Evolutionary conservation across 164 flowering plant species (phyloP).

Genomic region (Akebia trifoliata): DNA sequence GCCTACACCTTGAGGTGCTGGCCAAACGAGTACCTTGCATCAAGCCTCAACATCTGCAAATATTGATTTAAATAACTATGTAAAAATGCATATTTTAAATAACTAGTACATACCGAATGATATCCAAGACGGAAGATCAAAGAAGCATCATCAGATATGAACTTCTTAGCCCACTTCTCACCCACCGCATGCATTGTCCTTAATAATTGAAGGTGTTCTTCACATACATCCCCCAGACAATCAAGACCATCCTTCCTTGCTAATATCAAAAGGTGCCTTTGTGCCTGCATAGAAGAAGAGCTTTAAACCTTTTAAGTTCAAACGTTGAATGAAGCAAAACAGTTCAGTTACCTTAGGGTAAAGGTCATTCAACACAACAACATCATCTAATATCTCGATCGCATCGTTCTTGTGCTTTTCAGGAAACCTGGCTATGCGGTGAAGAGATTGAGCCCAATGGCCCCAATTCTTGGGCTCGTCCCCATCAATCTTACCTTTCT

Average conservation of each 20-base stretch:
- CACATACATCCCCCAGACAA: slow-evolving; percentile 54
- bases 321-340: not conserved
- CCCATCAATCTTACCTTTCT: slow-evolving; percentile 18
- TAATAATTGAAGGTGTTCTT: slow-evolving; percentile 57
- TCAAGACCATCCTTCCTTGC: slow-evolving; percentile 71
- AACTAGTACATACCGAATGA: slow-evolving; percentile 60
- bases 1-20: no score
- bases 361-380: slow-evolving; percentile 70
- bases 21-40: no score
- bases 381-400: slow-evolving; percentile 54
- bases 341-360: slow-evolving; percentile 64
- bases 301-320: not conserved
- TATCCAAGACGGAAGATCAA: slow-evolving; percentile 83
- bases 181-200: slow-evolving; percentile 69
- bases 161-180: slow-evolving; percentile 60
- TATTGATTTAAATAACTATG: not conserved
- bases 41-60: no score
- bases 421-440: slow-evolving; percentile 70
- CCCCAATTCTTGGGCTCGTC: slow-evolving; percentile 50
- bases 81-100: not conserved
- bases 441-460: slow-evolving; percentile 76
- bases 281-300: slow-evolving; percentile 45
- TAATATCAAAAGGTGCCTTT: slow-evolving; percentile 64
- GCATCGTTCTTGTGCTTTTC: slow-evolving; percentile 50
- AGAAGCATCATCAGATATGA: slow-evolving; percentile 52